phyloP scores from a whole-genome alignment of 805 yeast genomes.

The Candida nemodendra region DNA sequence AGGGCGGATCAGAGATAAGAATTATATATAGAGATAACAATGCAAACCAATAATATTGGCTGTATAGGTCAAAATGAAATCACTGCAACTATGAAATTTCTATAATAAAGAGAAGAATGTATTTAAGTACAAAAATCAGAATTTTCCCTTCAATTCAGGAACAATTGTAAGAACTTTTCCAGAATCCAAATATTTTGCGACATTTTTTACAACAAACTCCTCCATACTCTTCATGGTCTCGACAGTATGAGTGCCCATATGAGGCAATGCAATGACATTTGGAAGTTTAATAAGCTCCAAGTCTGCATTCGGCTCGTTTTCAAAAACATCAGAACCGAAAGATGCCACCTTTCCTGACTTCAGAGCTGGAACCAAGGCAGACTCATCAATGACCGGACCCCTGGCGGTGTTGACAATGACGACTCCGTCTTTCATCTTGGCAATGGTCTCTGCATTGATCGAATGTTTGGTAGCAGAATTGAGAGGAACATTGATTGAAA shows the following conservation, averaged over 20 bases:
- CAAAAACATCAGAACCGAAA: constrained; percentile 76
- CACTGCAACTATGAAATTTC: too few relatives aligned
- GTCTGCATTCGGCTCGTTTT: constrained; percentile 70
- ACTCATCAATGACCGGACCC: constrained; percentile 78
- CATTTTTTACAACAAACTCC: constrained; percentile 69
- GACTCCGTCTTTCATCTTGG: constrained; percentile 76
- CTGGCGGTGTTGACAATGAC: constrained; percentile 83
- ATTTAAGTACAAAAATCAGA: constrained; percentile 20
- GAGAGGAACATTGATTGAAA: constrained; percentile 76
- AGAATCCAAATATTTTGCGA: constrained; percentile 50
- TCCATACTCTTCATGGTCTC: constrained; percentile 85
- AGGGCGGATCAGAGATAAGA: not conserved
- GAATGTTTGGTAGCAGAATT: constrained; percentile 69
- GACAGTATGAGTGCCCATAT: constrained; percentile 78
- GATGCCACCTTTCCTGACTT: constrained; percentile 63
- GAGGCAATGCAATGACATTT: constrained; percentile 78
- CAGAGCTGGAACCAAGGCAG: constrained; percentile 52
- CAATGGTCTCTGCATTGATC: constrained; percentile 57
- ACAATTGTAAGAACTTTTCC: constrained; percentile 75
- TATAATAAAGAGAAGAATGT: too few relatives aligned
- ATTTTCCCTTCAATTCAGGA: constrained; percentile 59
- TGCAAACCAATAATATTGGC: too few relatives aligned
- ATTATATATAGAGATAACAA: too few relatives aligned
- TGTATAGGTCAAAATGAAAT: too few relatives aligned
- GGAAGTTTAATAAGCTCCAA: constrained; percentile 60